Evolutionary conservation across 441 rosid species (phyloP), one percentile per base, ranked within the genome.

Genomic region (Raphanus hybrid): DNA sequence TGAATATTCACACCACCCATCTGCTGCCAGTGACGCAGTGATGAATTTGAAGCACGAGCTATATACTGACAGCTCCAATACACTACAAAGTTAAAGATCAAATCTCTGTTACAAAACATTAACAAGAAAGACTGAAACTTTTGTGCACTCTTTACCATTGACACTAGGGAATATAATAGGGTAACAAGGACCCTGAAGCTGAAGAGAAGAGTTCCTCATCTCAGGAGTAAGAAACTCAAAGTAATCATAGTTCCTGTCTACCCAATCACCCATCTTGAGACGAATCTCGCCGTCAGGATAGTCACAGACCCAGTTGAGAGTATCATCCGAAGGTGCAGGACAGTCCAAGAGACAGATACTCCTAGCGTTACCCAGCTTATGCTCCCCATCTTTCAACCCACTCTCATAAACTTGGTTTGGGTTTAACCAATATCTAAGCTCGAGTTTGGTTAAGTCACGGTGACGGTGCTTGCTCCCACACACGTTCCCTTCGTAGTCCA

Each of bases 121-220:
- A 63, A 34, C 43, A 37, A 8, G 74, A 45, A n/a, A 68, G 60
- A 80, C 71, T 70, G 69, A 29, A 69, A 41, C 77, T 80, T 80
- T 60, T 29, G 14, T 73, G 6, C 64, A 35, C 11, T 58, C 87
- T 35, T 70, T 80, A 92, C 99, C 97, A 80, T 96, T 96, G 8
- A 92, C 91, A 75, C 88, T 93, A 8, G 99, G 97, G 86, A 93
- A 93, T 67, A 95, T 87, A 48, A 95, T 82, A 48, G 99, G 98
- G 84, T 95, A 95, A 81, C 99, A 95, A 72, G 99, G 99, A 80
- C 99, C 99, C 82, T 87, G 97, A 81, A 95, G 98, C 82, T 89
- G 98, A 81, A 91, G 95, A 75, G 99, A 95, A 0, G 90, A 74
- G 82, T 95, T 95, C 55, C 95, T 84, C 99, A 95, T 93, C 78